These are phyloP conservation scores for Peniophora sp. DNA, from an alignment of 1,284 basidiomycete species.

Conservation along the genomic window DNA sequence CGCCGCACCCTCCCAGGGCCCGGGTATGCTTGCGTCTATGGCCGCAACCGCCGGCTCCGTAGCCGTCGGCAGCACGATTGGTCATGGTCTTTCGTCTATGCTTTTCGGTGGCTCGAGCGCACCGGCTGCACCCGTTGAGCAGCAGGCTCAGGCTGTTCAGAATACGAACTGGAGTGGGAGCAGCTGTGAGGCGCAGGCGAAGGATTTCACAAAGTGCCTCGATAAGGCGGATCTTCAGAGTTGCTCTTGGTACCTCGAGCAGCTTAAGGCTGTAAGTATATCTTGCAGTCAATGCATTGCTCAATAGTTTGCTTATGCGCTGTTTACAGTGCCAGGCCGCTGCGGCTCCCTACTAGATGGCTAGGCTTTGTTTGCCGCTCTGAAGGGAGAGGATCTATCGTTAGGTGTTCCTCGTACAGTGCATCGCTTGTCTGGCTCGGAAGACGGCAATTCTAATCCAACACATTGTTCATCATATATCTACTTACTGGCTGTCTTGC, in stretches of 20 bases:
- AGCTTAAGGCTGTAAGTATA: constrained; percentile 68
- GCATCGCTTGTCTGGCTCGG: no score
- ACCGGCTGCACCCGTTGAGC: constrained; percentile 31
- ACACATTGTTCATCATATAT: no score
- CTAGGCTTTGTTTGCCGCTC: no score
- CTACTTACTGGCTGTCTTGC: no score
- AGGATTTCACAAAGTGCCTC: constrained; percentile 73
- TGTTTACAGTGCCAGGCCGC: constrained; percentile 73
- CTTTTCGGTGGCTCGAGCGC: constrained; percentile 62
- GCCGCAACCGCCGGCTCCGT: constrained; percentile 86
- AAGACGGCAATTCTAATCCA: no score
- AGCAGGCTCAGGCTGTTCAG: constrained; percentile 38
- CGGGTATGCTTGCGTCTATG: constrained; percentile 75
- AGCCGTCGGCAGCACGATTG: constrained; percentile 76
- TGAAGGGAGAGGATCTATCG: no score
- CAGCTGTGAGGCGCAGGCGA: constrained; percentile 66
- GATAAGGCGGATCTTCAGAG: constrained; percentile 70
- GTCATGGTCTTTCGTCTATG: constrained; percentile 80
- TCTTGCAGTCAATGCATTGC: neutral
- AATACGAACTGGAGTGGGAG: constrained; percentile 30
- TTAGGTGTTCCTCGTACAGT: no score
- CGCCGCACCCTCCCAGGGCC: constrained; percentile 28
- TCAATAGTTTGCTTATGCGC: constrained; percentile 7
- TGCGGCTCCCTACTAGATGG: constrained; percentile 50
- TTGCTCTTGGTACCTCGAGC: constrained; percentile 79